A percentile compares a stretch with the other conserved stretches of the same genome.
phyloP scores from a whole-genome alignment of 306 rosid species.

The Cicer chorassanicum region DNA sequence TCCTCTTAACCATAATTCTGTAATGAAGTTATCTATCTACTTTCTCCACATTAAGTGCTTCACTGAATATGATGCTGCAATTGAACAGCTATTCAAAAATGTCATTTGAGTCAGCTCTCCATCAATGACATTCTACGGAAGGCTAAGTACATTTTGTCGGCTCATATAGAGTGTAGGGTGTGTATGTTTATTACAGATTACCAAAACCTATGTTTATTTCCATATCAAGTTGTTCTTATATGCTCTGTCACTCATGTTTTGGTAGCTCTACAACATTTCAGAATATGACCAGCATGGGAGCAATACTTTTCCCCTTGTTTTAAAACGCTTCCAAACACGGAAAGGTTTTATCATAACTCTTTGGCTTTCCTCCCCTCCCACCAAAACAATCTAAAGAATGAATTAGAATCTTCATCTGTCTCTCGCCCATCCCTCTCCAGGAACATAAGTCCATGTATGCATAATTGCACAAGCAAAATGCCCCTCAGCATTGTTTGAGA shows the following conservation, averaged over 20 bases:
- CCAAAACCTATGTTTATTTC: conserved; percentile 5
- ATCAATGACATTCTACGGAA: neutral
- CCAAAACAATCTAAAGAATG: neutral
- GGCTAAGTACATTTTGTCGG: conserved; percentile 8
- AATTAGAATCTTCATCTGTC: neutral
- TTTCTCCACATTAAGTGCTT: neutral
- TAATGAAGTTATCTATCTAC: conserved; percentile 2
- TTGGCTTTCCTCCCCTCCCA: neutral
- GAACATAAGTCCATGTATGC: conserved; percentile 19
- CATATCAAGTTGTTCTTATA: conserved; percentile 9
- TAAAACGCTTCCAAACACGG: neutral
- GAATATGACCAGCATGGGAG: neutral
- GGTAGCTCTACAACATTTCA: conserved; percentile 12
- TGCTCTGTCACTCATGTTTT: conserved; percentile 13
- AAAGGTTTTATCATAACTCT: neutral
- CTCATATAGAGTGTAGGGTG: conserved; percentile 3
- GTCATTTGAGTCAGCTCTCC: conserved; percentile 22
- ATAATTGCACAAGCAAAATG: conserved; percentile 33
- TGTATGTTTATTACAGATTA: conserved; percentile 14
- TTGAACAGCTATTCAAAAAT: conserved; percentile 21
- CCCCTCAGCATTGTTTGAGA: conserved; percentile 29
- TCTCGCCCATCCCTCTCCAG: neutral
- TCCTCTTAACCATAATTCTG: conserved; percentile 24
- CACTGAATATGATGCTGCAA: neutral
- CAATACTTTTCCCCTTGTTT: neutral